Evolutionary conservation across 2,329 filamentous ascomycete species (phyloP).

Genomic region (Penicillium sp.): DNA sequence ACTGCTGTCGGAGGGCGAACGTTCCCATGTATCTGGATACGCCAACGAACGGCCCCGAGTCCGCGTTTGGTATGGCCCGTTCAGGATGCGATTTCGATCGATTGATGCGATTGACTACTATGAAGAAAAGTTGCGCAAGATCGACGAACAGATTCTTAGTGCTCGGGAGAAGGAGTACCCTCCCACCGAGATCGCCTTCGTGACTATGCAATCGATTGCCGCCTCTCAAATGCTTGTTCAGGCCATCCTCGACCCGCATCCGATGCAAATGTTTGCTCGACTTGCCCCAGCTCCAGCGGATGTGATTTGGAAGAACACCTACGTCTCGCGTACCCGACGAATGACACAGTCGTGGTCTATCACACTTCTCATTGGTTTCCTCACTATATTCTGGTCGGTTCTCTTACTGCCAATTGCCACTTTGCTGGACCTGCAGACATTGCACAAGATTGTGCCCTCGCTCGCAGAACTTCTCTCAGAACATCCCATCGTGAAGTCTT

Average conservation of each 20-base stretch:
- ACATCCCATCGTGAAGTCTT: constrained; percentile 68
- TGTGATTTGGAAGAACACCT: constrained; percentile 94
- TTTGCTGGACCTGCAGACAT: constrained; percentile 76
- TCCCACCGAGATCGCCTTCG: constrained; percentile 82
- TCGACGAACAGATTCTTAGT: constrained; percentile 71
- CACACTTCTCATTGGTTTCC: constrained; percentile 75
- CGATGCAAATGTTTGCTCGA: constrained; percentile 80
- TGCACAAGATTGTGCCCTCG: constrained; percentile 68
- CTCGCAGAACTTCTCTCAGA: constrained; percentile 66
- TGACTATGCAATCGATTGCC: constrained; percentile 95
- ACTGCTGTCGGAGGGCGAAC: constrained; percentile 50
- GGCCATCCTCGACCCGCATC: constrained; percentile 86
- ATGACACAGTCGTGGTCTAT: constrained; percentile 79
- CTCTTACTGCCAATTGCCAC: constrained; percentile 77
- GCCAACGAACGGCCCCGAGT: constrained; percentile 61
- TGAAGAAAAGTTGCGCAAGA: constrained; percentile 74
- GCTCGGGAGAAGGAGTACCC: constrained; percentile 74
- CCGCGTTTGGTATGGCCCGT: constrained; percentile 74
- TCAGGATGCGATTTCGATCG: constrained; percentile 68
- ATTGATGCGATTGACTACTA: constrained; percentile 95
- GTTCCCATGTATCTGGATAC: constrained; percentile 47
- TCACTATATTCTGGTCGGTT: constrained; percentile 86
- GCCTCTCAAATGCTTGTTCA: constrained; percentile 94
- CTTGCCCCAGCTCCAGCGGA: constrained; percentile 85
- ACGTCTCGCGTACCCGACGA: constrained; percentile 70